These are phyloP conservation scores for Gossypium schwendimanii DNA, from an alignment of 441 rosid genomes.

Conservation along the genomic window DNA sequence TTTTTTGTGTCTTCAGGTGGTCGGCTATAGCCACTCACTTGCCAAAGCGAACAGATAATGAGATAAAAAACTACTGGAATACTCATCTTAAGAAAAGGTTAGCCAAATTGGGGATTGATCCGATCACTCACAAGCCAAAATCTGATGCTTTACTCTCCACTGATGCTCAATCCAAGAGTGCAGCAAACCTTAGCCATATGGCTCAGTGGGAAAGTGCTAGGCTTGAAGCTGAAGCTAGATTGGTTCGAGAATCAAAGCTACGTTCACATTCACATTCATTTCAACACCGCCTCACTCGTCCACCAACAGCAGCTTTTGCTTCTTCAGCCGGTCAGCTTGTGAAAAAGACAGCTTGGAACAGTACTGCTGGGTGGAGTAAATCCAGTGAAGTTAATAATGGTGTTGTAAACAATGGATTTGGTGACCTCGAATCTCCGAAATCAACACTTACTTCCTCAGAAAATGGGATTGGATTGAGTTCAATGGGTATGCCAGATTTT, in stretches of 20 bases:
- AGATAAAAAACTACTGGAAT: constrained; percentile 96
- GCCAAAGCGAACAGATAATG: constrained; percentile 90
- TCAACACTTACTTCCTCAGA: constrained; percentile 77
- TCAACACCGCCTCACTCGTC: constrained; percentile 15
- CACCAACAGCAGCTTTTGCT: not conserved
- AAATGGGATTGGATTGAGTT: constrained; percentile 27
- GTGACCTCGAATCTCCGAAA: constrained; percentile 57
- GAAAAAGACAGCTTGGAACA: constrained; percentile 23
- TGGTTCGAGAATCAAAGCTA: constrained; percentile 79
- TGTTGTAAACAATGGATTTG: constrained; percentile 14
- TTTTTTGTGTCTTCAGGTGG: constrained; percentile 53
- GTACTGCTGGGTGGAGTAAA: not conserved
- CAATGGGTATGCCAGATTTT: constrained; percentile 42
- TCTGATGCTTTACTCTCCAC: constrained; percentile 54
- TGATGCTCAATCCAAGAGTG: constrained; percentile 67
- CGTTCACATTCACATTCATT: constrained; percentile 39
- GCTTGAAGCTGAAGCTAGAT: constrained; percentile 88
- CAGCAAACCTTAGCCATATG: constrained; percentile 94
- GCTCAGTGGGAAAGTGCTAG: constrained; percentile 99
- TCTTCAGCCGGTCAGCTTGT: constrained; percentile 20
- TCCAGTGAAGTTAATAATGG: no score
- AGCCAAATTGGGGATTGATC: constrained; percentile 94
- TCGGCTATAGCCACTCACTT: constrained; percentile 96
- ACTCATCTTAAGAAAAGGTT: constrained; percentile 89
- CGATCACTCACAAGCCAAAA: constrained; percentile 90